Evolutionary conservation across 163 green algal genomes (phyloP).

Genomic region (Prototheca wickerhamii): DNA sequence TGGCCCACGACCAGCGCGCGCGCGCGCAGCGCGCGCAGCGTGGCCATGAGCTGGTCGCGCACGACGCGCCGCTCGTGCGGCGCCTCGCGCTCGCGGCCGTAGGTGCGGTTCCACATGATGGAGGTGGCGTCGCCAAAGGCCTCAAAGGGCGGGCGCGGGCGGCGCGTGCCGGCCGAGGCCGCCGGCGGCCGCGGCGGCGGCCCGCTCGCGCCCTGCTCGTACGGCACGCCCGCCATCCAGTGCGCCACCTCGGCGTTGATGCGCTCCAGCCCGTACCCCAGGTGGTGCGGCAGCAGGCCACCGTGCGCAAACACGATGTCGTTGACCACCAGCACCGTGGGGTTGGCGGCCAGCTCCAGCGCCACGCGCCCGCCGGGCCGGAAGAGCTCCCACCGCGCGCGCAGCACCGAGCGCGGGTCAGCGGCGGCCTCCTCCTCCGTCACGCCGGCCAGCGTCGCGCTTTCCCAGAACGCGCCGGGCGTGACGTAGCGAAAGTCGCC

Average conservation of each 20-base stretch:
- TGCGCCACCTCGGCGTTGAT: constrained; percentile 78
- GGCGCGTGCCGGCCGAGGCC: constrained; percentile 41
- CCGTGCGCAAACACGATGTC: constrained; percentile 91
- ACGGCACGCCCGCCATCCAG: constrained; percentile 69
- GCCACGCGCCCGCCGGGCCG: constrained; percentile 71
- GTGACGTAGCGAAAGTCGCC: constrained; percentile 91
- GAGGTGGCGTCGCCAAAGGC: constrained; percentile 72
- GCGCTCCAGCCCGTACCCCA: constrained; percentile 55
- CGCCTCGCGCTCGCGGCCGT: constrained; percentile 41
- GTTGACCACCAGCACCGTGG: constrained; percentile 87
- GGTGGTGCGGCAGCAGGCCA: constrained; percentile 77
- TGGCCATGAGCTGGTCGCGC: constrained; percentile 48
- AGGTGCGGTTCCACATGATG: constrained; percentile 85
- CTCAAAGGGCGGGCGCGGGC: constrained; percentile 60
- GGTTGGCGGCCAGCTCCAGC: constrained; percentile 78
- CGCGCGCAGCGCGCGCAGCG: constrained; percentile 48
- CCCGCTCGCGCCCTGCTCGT: too few relatives aligned
- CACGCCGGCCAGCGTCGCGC: constrained; percentile 53
- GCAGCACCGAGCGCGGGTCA: constrained; percentile 35
- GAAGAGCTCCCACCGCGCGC: constrained; percentile 65
- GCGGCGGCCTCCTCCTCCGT: constrained; percentile 33
- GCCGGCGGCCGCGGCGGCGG: too few relatives aligned
- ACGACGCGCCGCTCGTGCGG: constrained; percentile 55
- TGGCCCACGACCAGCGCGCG: constrained; percentile 81
- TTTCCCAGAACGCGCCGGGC: constrained; percentile 76